Evolutionary conservation across 164 flowering plant species (phyloP), one percentile per base, ranked within the genome.

Genomic region (Annona squamosa): DNA sequence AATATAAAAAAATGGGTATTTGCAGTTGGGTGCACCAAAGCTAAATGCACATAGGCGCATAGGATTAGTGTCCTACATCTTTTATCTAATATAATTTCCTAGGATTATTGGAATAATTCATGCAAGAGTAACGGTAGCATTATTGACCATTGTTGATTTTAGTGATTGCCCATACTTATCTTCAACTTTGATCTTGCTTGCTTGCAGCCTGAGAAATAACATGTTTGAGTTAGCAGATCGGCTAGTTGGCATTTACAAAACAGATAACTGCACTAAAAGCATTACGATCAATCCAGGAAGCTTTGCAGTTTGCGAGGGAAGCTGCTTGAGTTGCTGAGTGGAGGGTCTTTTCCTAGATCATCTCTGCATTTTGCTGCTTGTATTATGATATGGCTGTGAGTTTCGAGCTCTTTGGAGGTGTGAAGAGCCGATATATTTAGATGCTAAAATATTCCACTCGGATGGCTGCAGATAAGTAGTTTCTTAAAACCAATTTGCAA

Each of bases 201-300:
- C 59, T 16, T 89, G 86, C 93, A 94, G 99, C 84, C 88, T 94
- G 4, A 79, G 98, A 72, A 92, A 94, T 83, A 92, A 92, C 84
- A 94, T 94, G 99, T 94, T 94, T 71, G 99, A 94, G 88, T 80
- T 94, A 71, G 99, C 98, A 3, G 99, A 94, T 82, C 84, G 99
- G 65, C 96, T 94, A 46, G 97, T 94, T 46, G 99, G 99, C 37
- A 94, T 94, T 42, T 94, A 94, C 78, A 94, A 94, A 82, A 94
- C 98, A 13, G 93, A 91, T 76, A 92, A 92, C 65, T 94, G 99
- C 86, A 94, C 99, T 17, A 94, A 94, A 85, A 94, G 99, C 85
- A 94, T 94, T 63, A 94, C 97, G 18, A 91, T 94, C 77, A 87
- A 94, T 63, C 98, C 98, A 0, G 85, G 86, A 18, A 90, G 98